phyloP scores from a whole-genome alignment of 768 basidiomycete species.

The Phylloporus rhodoxanthus region DNA sequence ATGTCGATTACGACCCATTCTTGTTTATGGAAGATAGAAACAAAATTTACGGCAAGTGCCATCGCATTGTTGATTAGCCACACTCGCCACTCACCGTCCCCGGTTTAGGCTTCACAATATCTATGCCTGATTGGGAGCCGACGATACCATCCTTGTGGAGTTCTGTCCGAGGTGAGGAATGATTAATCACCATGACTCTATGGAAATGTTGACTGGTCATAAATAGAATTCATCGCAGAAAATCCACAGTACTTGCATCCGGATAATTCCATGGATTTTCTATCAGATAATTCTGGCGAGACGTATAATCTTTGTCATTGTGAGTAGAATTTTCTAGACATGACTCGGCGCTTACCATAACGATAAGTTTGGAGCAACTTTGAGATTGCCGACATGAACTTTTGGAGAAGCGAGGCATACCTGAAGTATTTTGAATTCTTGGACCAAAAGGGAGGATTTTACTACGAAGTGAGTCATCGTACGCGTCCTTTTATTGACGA shows the following conservation, averaged over 20 bases:
- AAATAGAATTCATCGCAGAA: conserved; percentile 47
- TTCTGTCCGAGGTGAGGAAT: conserved; percentile 45
- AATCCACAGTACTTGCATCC: conserved; percentile 51
- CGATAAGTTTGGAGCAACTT: conserved; percentile 85
- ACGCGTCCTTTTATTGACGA: neutral
- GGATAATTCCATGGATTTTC: conserved; percentile 56
- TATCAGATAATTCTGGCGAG: conserved; percentile 62
- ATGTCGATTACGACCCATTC: conserved; percentile 48
- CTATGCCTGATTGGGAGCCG: conserved; percentile 56
- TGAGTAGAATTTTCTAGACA: conserved; percentile 24
- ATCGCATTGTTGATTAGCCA: neutral
- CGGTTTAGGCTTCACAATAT: conserved; percentile 51
- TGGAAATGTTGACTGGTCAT: conserved; percentile 33
- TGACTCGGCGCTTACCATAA: neutral
- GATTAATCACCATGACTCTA: conserved; percentile 15
- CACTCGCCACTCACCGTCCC: neutral
- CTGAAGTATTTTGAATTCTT: conserved; percentile 77
- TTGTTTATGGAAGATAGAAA: conserved; percentile 48
- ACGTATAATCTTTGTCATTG: conserved; percentile 64
- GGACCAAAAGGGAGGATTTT: conserved; percentile 78
- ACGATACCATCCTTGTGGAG: conserved; percentile 65
- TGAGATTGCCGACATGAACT: conserved; percentile 79
- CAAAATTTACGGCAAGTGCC: conserved; percentile 43
- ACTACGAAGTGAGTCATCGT: conserved; percentile 59
- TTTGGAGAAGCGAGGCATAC: conserved; percentile 83